Evolutionary conservation across 1,139 yeast genomes (phyloP), one percentile per base, ranked within the genome.

Genomic region (Hanseniaspora sp.): DNA sequence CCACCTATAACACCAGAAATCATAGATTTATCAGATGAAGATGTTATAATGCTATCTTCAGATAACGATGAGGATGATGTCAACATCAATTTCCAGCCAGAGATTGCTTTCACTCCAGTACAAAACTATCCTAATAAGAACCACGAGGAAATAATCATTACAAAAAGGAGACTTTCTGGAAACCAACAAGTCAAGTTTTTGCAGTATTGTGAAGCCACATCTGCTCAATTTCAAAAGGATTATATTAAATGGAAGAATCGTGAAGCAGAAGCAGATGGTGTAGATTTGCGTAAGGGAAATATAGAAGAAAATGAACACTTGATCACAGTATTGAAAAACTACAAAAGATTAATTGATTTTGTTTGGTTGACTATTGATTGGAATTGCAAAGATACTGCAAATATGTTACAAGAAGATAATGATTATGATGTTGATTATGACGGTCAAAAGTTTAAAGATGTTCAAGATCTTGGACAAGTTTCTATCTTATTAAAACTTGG

Each of bases 121-220:
- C 31, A 46, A 13, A 39, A n/a, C 17, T 46, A 54, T 7, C 48
- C 53, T 48, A 17, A 48, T 15, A 31, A 35, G 44, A 34, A 17
- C 39, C 38, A 30, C 34, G 52, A 34, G n/a, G 45, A 44, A 6
- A n/a, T 13, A 13, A 11, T n/a, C 12, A 34, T 40, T 54, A 17
- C 51, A 46, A 15, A 35, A 48, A 46, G 55, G 56, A 35, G 55
- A 53, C 13, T 43, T n/a, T 45, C 51, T n/a, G 29, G 34, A 5
- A 59, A 71, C 0, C 92, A 85, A 64, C 86, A 82, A 62, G 77
- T 83, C 56, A 75, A 76, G 59, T 71, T 85, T 54, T 69, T 81
- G 45, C 74, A 75, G 45, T 83, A 79, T 60, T 66, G 83, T 13
- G 95, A 86, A 62, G 77, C 73, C 6, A 69, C 75, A 57, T 67